A percentile compares a stretch with the other conserved stretches of the same genome.
phyloP scores from a whole-genome alignment of 2,329 filamentous ascomycete species.

The Westerdykella sp. region DNA sequence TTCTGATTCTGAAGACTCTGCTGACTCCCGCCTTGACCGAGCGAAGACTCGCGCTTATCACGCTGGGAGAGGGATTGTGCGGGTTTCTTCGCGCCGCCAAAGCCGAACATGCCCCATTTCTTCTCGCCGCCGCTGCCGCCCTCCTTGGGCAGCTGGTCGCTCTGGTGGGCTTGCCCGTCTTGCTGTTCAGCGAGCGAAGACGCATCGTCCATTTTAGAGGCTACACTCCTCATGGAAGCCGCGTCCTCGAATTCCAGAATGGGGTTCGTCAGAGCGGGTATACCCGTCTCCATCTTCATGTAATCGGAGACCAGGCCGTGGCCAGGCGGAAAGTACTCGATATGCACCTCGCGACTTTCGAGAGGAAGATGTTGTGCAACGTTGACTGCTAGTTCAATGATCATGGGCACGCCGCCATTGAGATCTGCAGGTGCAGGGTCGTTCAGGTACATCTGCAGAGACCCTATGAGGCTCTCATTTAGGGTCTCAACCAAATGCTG shows the following conservation, averaged over 20 bases:
- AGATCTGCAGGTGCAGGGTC: slow-evolving; percentile 74
- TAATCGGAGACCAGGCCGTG: slow-evolving; percentile 61
- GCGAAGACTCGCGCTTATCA: slow-evolving; percentile 37
- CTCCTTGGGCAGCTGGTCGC: slow-evolving; percentile 11
- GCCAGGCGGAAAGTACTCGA: slow-evolving; percentile 79
- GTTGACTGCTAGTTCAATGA: slow-evolving; percentile 81
- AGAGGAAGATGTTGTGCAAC: slow-evolving; percentile 81
- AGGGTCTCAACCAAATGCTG: slow-evolving; percentile 51
- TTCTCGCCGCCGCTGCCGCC: slow-evolving; percentile 19
- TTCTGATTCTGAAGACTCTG: slow-evolving; percentile 24
- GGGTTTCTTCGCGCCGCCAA: slow-evolving; percentile 37
- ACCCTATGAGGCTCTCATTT: slow-evolving; percentile 63
- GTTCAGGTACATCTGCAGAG: slow-evolving; percentile 65
- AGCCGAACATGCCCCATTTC: slow-evolving; percentile 41
- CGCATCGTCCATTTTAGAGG: slow-evolving; percentile 26
- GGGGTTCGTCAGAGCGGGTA: slow-evolving; percentile 42
- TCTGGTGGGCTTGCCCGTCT: slow-evolving; percentile 19
- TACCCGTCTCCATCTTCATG: slow-evolving; percentile 74
- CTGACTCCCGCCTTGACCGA: slow-evolving; percentile 34
- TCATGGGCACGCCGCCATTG: slow-evolving; percentile 85
- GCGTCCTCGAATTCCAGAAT: slow-evolving; percentile 38
- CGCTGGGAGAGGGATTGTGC: slow-evolving; percentile 22
- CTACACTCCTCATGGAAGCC: slow-evolving; percentile 31
- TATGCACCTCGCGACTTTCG: slow-evolving; percentile 83
- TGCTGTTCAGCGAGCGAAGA: slow-evolving; percentile 26